Conservation (phyloP, 2,329 filamentous ascomycete genomes). For the Gnomoniopsis sp. region DNA sequence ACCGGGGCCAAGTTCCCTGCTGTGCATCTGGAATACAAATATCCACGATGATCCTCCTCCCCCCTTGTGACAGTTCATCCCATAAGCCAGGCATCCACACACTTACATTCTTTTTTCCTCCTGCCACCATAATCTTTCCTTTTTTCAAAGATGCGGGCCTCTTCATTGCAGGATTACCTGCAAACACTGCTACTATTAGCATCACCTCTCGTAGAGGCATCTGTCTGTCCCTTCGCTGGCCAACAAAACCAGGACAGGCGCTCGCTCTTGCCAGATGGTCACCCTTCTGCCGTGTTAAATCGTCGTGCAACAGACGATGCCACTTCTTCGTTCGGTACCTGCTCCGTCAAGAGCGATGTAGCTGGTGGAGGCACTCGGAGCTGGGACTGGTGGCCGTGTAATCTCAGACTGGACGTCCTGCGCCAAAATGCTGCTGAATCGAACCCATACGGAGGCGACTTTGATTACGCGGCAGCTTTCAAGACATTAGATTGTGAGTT, state of each 20-base stretch:
- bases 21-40: not conserved
- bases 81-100: not conserved
- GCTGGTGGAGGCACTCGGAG: slow-evolving; percentile 62
- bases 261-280: not conserved
- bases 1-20: not conserved
- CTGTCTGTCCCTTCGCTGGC: slow-evolving; percentile 11
- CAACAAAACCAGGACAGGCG: slow-evolving; percentile 4
- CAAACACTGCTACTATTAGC: slow-evolving; percentile 13
- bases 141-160: not conserved
- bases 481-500: slow-evolving; percentile 57
- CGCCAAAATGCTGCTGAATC: slow-evolving; percentile 61
- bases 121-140: not conserved
- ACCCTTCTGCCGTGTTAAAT: not conserved
- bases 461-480: slow-evolving; percentile 69
- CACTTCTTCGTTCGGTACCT: slow-evolving; percentile 13
- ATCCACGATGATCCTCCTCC: not conserved
- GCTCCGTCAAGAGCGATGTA: slow-evolving; percentile 29
- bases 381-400: slow-evolving; percentile 69
- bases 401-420: slow-evolving; percentile 63
- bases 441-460: slow-evolving; percentile 61
- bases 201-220: slow-evolving; percentile 6
- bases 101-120: not conserved
- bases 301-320: not conserved
- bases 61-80: not conserved
- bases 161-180: slow-evolving; percentile 4